These are phyloP conservation scores for Marasmius fiardii DNA, from an alignment of 1,284 basidiomycete genomes.

Conservation along the genomic window DNA sequence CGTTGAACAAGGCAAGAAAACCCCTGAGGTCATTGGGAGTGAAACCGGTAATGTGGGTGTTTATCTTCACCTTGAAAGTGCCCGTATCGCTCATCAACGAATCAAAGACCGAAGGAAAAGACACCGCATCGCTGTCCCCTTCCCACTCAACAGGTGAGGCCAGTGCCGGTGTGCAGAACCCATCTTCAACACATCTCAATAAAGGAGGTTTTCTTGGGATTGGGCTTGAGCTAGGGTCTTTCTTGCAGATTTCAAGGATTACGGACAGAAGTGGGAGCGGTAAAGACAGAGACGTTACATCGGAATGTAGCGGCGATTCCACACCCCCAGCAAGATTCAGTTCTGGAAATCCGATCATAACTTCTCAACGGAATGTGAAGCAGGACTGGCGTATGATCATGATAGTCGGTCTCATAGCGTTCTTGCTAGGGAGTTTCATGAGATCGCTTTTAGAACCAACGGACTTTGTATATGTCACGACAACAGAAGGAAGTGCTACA, in stretches of 20 bases:
- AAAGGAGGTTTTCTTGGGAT: background rate
- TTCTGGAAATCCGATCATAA: conserved; percentile 4
- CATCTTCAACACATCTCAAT: background rate
- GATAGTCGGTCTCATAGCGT: conserved; percentile 82
- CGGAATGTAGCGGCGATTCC: background rate
- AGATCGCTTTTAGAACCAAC: conserved; percentile 84
- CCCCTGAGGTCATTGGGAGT: no score
- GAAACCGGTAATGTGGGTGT: no score
- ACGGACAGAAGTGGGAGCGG: background rate
- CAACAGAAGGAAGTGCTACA: background rate
- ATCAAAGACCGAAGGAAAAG: background rate
- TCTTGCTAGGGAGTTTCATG: conserved; percentile 87
- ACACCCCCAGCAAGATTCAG: conserved; percentile 1
- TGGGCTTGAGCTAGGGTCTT: background rate
- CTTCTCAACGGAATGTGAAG: conserved; percentile 29
- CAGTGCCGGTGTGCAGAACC: background rate
- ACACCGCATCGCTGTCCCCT: background rate
- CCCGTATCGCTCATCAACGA: background rate
- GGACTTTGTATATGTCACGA: conserved; percentile 71
- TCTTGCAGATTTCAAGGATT: background rate
- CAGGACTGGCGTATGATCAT: conserved; percentile 58
- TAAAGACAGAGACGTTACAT: background rate
- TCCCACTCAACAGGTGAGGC: background rate
- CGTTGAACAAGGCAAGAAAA: conserved; percentile 14
- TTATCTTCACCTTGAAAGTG: no score